A percentile compares a stretch with the other conserved stretches of the same genome.
Conservation (phyloP, 352 stramenopile genomes). For the Pythium rishiriense region DNA sequence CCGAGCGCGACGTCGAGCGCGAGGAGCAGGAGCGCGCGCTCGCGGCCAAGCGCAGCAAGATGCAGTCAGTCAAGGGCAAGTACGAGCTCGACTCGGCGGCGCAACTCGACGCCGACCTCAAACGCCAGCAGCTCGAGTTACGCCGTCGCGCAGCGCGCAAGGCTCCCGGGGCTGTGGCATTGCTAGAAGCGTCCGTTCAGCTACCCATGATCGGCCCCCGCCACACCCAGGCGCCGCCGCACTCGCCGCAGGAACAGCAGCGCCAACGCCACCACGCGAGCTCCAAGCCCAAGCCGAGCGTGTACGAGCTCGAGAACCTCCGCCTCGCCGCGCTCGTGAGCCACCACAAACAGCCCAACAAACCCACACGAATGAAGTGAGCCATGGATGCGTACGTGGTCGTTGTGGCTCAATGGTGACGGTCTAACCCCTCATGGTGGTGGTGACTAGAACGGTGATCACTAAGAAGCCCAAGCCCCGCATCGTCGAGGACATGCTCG, state of each 20-base stretch:
- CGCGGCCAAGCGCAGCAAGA: conserved; percentile 15
- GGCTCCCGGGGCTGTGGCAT: background rate
- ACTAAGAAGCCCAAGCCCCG: conserved; percentile 45
- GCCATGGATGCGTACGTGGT: background rate
- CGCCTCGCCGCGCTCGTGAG: conserved; percentile 35
- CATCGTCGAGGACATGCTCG: conserved; percentile 75
- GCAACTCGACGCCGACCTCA: conserved; percentile 56
- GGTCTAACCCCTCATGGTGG: no score
- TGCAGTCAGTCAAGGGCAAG: conserved; percentile 39
- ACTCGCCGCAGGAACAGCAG: conserved; percentile 37
- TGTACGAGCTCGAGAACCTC: conserved; percentile 71
- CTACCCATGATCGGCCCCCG: conserved; percentile 7
- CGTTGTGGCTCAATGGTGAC: background rate
- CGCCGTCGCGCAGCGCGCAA: conserved; percentile 12
- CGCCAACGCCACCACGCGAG: background rate
- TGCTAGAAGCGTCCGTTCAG: background rate
- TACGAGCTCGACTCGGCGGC: conserved; percentile 47
- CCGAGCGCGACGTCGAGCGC: conserved; percentile 50
- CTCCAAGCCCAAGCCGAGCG: conserved; percentile 23
- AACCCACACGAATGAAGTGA: conserved; percentile 37
- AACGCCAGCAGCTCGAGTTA: conserved; percentile 41
- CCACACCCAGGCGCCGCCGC: background rate
- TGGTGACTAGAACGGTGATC: conserved; percentile 9
- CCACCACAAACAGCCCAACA: conserved; percentile 7
- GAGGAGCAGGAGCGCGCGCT: conserved; percentile 44